These are phyloP conservation scores for Quillaja saponaria DNA, from an alignment of 306 rosid species.

Conservation along the genomic window DNA sequence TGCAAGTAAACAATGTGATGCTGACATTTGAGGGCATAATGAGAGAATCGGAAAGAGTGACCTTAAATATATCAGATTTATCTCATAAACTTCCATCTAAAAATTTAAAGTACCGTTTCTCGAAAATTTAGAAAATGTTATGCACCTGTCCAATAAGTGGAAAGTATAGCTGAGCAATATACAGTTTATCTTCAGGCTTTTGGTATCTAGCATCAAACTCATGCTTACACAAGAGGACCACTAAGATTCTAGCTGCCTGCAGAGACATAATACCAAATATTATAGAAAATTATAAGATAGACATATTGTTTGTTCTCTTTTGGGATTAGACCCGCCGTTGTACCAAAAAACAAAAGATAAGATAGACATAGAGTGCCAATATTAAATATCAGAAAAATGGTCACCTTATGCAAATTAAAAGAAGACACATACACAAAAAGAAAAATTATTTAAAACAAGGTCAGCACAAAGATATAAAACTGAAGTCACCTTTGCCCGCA, in stretches of 20 bases:
- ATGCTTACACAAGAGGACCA: conserved; percentile 94
- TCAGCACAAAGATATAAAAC: conserved; percentile 4
- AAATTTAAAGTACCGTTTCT: not conserved
- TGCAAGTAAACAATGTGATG: not conserved
- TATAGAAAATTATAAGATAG: too few relatives aligned
- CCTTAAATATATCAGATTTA: conserved; percentile 8
- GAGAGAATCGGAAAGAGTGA: conserved; percentile 11
- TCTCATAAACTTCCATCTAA: too few relatives aligned
- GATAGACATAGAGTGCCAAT: conserved; percentile 13
- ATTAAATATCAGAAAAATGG: conserved; percentile 3
- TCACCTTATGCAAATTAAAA: not conserved
- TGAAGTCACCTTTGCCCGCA: conserved; percentile 74
- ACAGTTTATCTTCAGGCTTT: conserved; percentile 93
- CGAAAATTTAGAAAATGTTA: conserved; percentile 16
- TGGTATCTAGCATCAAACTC: conserved; percentile 99
- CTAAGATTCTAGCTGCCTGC: conserved; percentile 93
- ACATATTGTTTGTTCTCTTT: too few relatives aligned
- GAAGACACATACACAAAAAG: conserved; percentile 3
- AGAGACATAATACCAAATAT: too few relatives aligned
- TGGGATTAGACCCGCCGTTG: too few relatives aligned
- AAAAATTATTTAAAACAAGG: conserved; percentile 21
- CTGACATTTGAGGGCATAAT: not conserved
- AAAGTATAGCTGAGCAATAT: conserved; percentile 94
- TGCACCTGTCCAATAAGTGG: conserved; percentile 93
- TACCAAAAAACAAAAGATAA: conserved; percentile 8